Conservation (phyloP, 495 filamentous ascomycete genomes). For the Pseudoneurospora amorphoporcata region DNA sequence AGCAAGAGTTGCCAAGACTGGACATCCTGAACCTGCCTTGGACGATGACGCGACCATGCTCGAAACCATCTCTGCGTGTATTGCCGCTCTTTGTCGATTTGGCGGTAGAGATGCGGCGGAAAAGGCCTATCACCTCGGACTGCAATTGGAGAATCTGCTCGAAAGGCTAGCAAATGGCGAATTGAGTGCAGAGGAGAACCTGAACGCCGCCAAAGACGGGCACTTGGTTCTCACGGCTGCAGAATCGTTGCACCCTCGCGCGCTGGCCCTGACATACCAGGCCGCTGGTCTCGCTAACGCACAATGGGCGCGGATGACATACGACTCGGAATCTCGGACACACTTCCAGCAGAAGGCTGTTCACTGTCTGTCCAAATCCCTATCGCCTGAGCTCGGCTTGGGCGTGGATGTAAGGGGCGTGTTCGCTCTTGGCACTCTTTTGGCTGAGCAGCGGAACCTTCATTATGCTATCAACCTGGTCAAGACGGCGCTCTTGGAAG, state of each 20-base stretch:
- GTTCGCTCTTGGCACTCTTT: constrained; percentile 67
- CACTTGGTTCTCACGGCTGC: constrained; percentile 10
- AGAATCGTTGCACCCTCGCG: constrained; percentile 34
- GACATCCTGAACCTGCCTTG: constrained; percentile 57
- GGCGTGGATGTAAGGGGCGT: constrained; percentile 57
- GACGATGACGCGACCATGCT: constrained; percentile 69
- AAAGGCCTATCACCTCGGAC: constrained; percentile 58
- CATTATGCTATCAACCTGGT: constrained; percentile 66
- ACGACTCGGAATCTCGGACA: constrained; percentile 54
- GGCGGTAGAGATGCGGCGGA: constrained; percentile 63
- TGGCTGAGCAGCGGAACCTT: constrained; percentile 73
- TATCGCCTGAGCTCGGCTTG: constrained; percentile 52
- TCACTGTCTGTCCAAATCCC: constrained; percentile 57
- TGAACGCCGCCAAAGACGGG: constrained; percentile 26
- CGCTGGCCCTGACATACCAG: constrained; percentile 60
- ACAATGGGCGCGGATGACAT: constrained; percentile 74
- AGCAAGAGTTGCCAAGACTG: constrained; percentile 66
- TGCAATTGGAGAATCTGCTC: constrained; percentile 54
- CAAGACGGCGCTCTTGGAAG: constrained; percentile 44
- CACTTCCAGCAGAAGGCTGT: constrained; percentile 65
- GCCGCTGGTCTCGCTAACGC: constrained; percentile 76
- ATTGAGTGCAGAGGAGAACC: constrained; percentile 11
- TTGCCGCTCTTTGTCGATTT: constrained; percentile 72
- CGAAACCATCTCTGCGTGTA: constrained; percentile 63
- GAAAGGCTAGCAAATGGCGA: constrained; percentile 22